Conservation (phyloP, 108 stramenopile species). For the Skeletonema tropicum region DNA sequence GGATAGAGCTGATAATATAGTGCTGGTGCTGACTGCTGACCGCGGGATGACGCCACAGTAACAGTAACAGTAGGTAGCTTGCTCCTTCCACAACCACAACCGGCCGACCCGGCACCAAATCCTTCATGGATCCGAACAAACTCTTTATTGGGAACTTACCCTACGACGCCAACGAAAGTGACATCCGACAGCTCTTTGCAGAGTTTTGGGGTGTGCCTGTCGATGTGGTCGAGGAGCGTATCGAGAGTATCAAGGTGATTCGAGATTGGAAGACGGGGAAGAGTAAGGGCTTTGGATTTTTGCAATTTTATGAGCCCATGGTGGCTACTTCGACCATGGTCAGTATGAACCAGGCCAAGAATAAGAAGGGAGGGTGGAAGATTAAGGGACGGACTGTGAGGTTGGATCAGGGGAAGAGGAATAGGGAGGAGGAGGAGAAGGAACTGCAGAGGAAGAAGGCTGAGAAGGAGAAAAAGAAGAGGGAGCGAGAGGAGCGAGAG, state of each 20-base stretch:
- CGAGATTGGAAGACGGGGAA: constrained; percentile 87
- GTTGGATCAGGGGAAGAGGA: constrained; percentile 75
- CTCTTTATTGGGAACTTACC: constrained; percentile 59
- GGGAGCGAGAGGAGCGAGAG: no score
- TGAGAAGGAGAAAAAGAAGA: constrained; percentile 46
- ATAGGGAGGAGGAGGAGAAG: constrained; percentile 49
- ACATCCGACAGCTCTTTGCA: constrained; percentile 44
- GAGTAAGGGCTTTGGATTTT: constrained; percentile 90
- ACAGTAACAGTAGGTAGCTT: no score
- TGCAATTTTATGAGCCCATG: constrained; percentile 77
- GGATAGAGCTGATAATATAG: no score
- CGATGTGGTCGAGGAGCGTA: constrained; percentile 40
- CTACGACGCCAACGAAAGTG: constrained; percentile 54
- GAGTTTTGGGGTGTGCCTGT: constrained; percentile 61
- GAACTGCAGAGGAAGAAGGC: constrained; percentile 38
- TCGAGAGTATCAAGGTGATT: constrained; percentile 55
- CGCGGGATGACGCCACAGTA: no score
- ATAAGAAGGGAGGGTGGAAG: constrained; percentile 42
- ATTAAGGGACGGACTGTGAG: constrained; percentile 59
- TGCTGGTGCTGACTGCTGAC: no score
- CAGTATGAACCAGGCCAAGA: constrained; percentile 18
- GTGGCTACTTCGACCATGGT: constrained; percentile 83
- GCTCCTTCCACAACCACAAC: no score
- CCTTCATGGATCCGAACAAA: constrained; percentile 69
- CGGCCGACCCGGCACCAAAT: constrained; percentile 74